Evolutionary conservation across 2,329 filamentous ascomycete genomes (phyloP), one percentile per base, ranked within the genome.

Genomic region (Fusarium domesticum): DNA sequence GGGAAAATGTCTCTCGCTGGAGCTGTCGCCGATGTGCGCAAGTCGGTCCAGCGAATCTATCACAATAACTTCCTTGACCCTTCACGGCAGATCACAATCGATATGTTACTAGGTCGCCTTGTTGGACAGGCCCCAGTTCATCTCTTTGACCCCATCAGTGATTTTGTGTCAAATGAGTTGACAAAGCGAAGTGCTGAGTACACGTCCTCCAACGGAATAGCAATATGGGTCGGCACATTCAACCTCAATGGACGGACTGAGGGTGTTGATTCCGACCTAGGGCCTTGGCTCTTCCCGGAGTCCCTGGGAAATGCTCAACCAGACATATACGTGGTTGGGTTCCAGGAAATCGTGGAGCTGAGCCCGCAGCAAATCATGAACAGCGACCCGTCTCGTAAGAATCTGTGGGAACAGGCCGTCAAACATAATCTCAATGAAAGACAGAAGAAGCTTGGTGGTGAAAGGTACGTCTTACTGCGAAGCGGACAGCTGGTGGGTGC

Each of bases 291-390:
- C 4, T 90, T 87, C 60, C 87, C 88, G 1, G 69, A 77, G 4
- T 52, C 62, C 1, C 39, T 76, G 8, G 76, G 80, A 5, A 66
- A 81, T 4, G 74, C 80, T 36, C 82, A 87, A 48, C 91, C 93
- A 6, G 87, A 92, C 46, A 87, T 98, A 30, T 83, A 95, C 39
- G 90, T 87, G 6, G 84, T 96, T 14, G 93, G 89, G 0, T 97
- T 98, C 59, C 93, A 98, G 63, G 93, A 98, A 67, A 97, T 98
- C 51, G 93, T 98, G n/a, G 89, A 96, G 62, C 73, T 98, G 36
- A 96, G 89, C 58, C 93, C 95, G 14, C 92, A 97, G 64, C 93
- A 98, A 62, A 97, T 98, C 61, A 96, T 98, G 90, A 96, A 95
- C 54, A 97, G 91, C 48, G 92, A 98, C 63, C 93, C 93, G 1